These are phyloP conservation scores for Cardiosporidium cionae DNA, from an alignment of 169 alveolate species.

Conservation along the genomic window DNA sequence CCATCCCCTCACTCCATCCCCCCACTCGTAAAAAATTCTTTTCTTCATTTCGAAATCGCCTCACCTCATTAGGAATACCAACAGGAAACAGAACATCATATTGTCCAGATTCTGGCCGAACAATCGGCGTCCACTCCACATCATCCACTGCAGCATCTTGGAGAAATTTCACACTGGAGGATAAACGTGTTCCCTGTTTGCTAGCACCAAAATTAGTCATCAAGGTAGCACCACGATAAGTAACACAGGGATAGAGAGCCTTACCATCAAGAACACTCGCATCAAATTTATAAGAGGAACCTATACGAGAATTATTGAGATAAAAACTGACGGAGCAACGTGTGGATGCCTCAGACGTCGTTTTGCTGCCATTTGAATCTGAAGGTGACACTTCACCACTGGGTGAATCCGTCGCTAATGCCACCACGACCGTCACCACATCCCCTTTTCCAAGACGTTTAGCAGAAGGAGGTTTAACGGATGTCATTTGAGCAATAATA, in stretches of 20 bases:
- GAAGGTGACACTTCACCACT: too few relatives aligned
- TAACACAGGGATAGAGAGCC: neutral
- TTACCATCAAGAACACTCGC: neutral
- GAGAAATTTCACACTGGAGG: neutral
- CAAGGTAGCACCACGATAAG: neutral
- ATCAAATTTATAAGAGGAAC: neutral
- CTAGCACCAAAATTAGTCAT: neutral
- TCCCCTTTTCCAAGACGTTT: neutral
- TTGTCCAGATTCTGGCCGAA: neutral
- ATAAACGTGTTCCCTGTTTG: neutral
- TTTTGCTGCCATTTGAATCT: too few relatives aligned
- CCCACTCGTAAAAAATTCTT: too few relatives aligned
- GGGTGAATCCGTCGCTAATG: too few relatives aligned
- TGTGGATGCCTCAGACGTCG: too few relatives aligned
- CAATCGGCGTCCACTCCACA: neutral
- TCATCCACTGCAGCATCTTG: neutral
- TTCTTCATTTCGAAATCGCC: too few relatives aligned
- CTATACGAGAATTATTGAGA: neutral
- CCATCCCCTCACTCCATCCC: too few relatives aligned
- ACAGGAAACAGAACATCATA: neutral
- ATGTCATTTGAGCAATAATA: neutral
- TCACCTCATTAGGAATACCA: neutral
- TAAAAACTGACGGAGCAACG: neutral
- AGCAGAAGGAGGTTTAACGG: neutral
- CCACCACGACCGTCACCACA: neutral